Evolutionary conservation across 441 rosid genomes (phyloP).

Genomic region (Eruca vesicaria): DNA sequence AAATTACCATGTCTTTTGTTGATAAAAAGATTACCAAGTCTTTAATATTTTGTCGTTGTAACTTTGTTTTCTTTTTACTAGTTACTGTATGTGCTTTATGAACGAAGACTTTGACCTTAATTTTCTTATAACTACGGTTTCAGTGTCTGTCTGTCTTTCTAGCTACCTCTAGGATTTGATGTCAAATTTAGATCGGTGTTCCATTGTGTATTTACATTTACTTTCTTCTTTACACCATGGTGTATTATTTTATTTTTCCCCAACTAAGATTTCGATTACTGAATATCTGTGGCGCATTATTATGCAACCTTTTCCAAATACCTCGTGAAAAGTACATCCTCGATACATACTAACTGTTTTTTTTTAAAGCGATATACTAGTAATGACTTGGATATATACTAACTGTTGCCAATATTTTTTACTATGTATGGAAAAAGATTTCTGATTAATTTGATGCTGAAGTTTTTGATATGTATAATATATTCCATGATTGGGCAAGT

Average conservation of each 20-base stretch:
- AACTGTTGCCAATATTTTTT: not conserved
- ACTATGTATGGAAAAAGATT: not conserved
- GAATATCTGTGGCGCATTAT: no score
- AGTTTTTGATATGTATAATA: not conserved
- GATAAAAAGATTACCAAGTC: no score
- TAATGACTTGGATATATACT: not conserved
- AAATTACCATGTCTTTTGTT: conserved; percentile 20
- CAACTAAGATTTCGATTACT: no score
- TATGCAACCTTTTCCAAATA: no score
- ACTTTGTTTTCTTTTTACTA: conserved; percentile 6
- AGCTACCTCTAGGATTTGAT: conserved; percentile 29
- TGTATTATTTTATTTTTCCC: no score
- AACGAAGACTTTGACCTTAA: conserved; percentile 27
- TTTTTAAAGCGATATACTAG: no score
- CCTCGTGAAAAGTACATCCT: no score
- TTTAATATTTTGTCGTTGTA: conserved; percentile 21
- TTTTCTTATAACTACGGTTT: conserved; percentile 15
- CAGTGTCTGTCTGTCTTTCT: conserved; percentile 20
- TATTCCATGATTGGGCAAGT: not conserved
- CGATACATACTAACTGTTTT: no score
- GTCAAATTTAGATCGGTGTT: conserved; percentile 1
- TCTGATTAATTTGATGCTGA: not conserved
- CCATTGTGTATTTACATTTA: not conserved
- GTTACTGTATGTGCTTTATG: conserved; percentile 25
- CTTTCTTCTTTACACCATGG: no score